Base-by-base conservation (phyloP, 495 filamentous ascomycete species). In the Neurospora sp. region DNA sequence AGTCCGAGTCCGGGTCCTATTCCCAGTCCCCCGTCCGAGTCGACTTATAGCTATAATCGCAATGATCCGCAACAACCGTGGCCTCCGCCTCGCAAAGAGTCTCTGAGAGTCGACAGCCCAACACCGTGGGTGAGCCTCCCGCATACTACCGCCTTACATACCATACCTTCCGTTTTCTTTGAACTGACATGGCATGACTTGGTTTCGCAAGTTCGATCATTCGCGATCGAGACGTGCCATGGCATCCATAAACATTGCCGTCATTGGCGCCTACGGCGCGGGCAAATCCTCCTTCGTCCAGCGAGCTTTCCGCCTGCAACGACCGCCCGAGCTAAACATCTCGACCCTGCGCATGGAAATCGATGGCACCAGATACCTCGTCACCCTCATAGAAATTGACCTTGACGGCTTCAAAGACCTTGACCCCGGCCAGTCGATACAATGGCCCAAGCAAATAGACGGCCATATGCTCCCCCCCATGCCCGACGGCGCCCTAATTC, bases 261-360 rank as follows among this genome's bases (percentile, higher is more conserved):
- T 98, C 35, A 88, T 97, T 76, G 96, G 96, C 70, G 87, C 88
- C 75, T 85, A 88, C 75, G 89, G 90, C 69, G 92, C 93, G 41
- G 95, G 95, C 75, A 98, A 98, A 83, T 93, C 93, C 69, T 92
- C 92, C 31, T 97, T 98, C 76, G 91, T 97, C 73, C 91, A 92
- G 77, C 89, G 87, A 71, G 92, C 93, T 12, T 82, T 96, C 76
- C 90, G 93, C 47, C 84, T 95, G 74, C 89, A 88, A 72, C 81
- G 82, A 42, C 80, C 87, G 1, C 86, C 91, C 4, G 81, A 81
- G 40, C 77, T 82, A 39, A 89, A 89, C 65, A 81, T 85, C 59
- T 85, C 87, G 38, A 88, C 84, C 44, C 86, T 88, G 70, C 91
- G 92, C 77, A 92, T 96, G 82, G 88, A 89, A 3, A 80, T 97